phyloP scores from a whole-genome alignment of 2,329 filamentous ascomycete species.

The Trichoderma sp. region DNA sequence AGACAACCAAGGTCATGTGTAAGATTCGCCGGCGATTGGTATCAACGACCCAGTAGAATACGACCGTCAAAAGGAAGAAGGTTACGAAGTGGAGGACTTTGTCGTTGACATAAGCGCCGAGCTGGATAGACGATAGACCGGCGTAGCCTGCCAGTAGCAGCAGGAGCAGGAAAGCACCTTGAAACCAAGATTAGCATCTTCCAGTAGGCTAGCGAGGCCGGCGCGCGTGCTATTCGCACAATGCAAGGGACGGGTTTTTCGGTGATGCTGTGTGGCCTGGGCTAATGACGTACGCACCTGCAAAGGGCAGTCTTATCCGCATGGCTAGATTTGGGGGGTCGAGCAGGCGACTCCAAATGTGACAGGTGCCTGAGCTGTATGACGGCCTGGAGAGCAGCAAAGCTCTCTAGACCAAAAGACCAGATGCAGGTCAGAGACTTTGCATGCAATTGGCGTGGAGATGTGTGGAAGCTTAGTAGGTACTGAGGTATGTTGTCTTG shows the following conservation, averaged over 20 bases:
- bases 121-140: constrained; percentile 66
- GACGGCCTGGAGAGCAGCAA: constrained; percentile 3
- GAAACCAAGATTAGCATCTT: constrained; percentile 1
- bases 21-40: constrained; percentile 80
- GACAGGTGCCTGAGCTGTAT: background rate
- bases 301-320: constrained; percentile 85
- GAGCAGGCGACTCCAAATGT: background rate
- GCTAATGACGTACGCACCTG: constrained; percentile 56
- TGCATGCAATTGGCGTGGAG: constrained; percentile 10
- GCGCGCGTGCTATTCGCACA: background rate
- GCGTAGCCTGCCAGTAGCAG: constrained; percentile 73
- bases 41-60: constrained; percentile 97
- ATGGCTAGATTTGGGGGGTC: constrained; percentile 43
- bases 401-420: constrained; percentile 1
- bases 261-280: background rate
- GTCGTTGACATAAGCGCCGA: constrained; percentile 68
- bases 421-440: background rate
- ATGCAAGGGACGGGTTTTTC: background rate
- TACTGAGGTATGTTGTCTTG: too few species aligned
- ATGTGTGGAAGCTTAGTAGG: background rate
- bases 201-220: background rate
- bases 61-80: constrained; percentile 83
- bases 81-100: constrained; percentile 83
- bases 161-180: constrained; percentile 68
- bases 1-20: constrained; percentile 77